Percentiles rank a stretch among this genome's conserved stretches.
These are phyloP conservation scores for Flagelloscypha sp. DNA, from an alignment of 768 basidiomycete genomes.

Conservation along the genomic window DNA sequence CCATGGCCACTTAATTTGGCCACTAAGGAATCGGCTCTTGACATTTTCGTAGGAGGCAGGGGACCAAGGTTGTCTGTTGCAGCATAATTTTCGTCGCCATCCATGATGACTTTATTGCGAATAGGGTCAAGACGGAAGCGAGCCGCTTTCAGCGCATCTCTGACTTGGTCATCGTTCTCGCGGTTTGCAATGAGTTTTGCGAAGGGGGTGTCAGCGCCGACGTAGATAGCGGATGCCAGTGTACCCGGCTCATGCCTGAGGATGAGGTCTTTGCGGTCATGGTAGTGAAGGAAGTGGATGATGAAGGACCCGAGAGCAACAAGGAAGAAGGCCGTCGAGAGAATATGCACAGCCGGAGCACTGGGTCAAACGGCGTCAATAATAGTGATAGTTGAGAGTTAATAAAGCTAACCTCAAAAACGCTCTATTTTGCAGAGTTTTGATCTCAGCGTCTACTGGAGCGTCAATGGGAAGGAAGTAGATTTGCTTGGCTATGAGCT, in stretches of 20 bases:
- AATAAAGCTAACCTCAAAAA: slow-evolving; percentile 34
- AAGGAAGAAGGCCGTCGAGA: slow-evolving; percentile 32
- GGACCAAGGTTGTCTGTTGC: slow-evolving; percentile 8
- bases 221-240: slow-evolving; percentile 47
- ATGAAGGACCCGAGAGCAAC: slow-evolving; percentile 35
- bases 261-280: slow-evolving; percentile 33
- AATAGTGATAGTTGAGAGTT: background rate
- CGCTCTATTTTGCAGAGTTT: slow-evolving; percentile 36
- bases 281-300: slow-evolving; percentile 39
- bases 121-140: slow-evolving; percentile 43
- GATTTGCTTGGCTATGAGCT: slow-evolving; percentile 40
- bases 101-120: slow-evolving; percentile 46
- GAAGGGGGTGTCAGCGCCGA: slow-evolving; percentile 43
- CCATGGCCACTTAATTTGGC: too few relatives aligned
- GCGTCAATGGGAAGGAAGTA: slow-evolving; percentile 36
- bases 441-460: slow-evolving; percentile 31
- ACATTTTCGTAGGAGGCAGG: background rate
- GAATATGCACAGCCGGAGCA: slow-evolving; percentile 34
- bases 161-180: slow-evolving; percentile 32
- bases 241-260: slow-evolving; percentile 45
- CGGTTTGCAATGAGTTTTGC: slow-evolving; percentile 35
- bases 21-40: too few relatives aligned
- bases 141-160: slow-evolving; percentile 30
- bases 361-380: slow-evolving; percentile 15
- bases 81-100: slow-evolving; percentile 41